These are phyloP conservation scores for Saussurea involucrata DNA, from an alignment of 129 eudicot genomes.

Conservation along the genomic window DNA sequence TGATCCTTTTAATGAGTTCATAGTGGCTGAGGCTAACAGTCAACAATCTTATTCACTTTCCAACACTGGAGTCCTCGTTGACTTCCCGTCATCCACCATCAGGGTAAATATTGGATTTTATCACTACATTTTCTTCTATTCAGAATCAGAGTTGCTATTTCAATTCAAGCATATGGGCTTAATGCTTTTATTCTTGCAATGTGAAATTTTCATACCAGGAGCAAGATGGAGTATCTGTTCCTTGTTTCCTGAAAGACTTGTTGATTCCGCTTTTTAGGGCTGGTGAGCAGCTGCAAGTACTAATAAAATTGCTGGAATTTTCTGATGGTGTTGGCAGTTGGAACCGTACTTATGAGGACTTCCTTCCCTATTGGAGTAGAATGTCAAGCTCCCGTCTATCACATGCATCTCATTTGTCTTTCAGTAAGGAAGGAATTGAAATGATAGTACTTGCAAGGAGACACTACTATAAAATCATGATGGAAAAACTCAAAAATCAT, in stretches of 20 bases:
- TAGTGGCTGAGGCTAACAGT: constrained; percentile 48
- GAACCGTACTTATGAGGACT: constrained; percentile 53
- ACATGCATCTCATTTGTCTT: constrained; percentile 61
- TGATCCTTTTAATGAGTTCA: constrained; percentile 81
- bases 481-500: constrained; percentile 52
- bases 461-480: constrained; percentile 57
- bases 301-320: constrained; percentile 78
- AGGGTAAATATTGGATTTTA: constrained; percentile 52
- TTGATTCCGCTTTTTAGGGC: constrained; percentile 76
- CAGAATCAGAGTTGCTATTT: constrained; percentile 6
- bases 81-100: constrained; percentile 51
- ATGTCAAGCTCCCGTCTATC: constrained; percentile 32
- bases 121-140: neutral
- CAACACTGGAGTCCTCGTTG: constrained; percentile 37
- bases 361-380: constrained; percentile 68
- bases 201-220: constrained; percentile 49
- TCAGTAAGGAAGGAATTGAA: constrained; percentile 54
- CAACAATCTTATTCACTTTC: constrained; percentile 32
- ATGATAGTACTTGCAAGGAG: constrained; percentile 57
- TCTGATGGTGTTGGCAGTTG: constrained; percentile 54
- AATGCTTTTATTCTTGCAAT: constrained; percentile 20
- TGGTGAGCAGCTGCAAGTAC: constrained; percentile 98
- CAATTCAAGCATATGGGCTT: neutral
- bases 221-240: constrained; percentile 68
- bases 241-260: constrained; percentile 70